Base-by-base conservation (phyloP, 2,329 filamentous ascomycete species). In the Ramularia endophylla region DNA sequence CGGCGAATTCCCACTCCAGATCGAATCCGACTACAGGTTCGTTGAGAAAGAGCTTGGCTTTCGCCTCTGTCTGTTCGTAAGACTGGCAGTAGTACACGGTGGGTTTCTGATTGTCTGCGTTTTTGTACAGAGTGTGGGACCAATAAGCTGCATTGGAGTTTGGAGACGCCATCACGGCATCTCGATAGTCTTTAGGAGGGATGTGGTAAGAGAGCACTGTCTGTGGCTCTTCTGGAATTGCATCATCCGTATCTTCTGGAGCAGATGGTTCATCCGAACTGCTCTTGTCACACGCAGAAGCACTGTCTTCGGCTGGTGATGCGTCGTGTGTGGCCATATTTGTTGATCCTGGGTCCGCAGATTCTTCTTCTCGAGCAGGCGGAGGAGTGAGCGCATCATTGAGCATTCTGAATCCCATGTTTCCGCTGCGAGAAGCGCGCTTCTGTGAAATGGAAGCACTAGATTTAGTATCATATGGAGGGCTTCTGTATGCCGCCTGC, bases 1-100 rank as follows among this genome's bases (percentile, higher is more conserved):
- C 71, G 5, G 74, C 46, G 27, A 50, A 53, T 38, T 78, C 72
- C 89, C 90, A 95, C 66, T 95, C 90, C 47, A 95, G 73, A 56
- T 95, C 89, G 47, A 95, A 87, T 0, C 89, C 89, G n/a, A 95
- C 61, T 2, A 94, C 65, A 28, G 77, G 70, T 55, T 92, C 79
- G 18, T 74, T 52, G 28, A 80, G 58, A 52, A 95, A 95, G 43
- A 83, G 72, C 43, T 75, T 63, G 13, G 77, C 68, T 6, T 85
- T 74, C 5, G 69, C 65, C 60, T 95, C 87, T 13, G 84, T 83
- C 2, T 76, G 77, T 27, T 78, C 68, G 32, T 73, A 75, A 42
- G 71, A 83, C 36, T 69, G 79, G 68, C 87, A 94, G 62, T 95
- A 95, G 58, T 92, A 80, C 0, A 94, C 78, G 40, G 73, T 74